Percentiles rank a stretch among this genome's conserved stretches.
Evolutionary conservation across 1,139 yeast genomes (phyloP).

Genomic region (Chernovozyma aurita): DNA sequence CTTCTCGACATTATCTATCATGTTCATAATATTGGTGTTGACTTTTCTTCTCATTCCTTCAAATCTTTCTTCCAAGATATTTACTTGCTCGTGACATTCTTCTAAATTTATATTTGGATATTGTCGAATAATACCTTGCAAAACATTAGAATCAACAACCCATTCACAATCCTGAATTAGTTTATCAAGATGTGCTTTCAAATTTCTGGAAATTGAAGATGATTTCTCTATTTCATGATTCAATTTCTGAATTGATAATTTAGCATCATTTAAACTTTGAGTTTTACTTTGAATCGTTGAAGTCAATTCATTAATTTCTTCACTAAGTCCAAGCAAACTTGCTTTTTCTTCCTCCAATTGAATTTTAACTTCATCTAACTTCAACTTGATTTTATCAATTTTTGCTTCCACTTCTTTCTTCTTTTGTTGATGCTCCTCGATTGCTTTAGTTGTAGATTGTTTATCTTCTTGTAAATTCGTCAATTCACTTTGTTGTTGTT

Average conservation of each 20-base stretch:
- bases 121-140: slow-evolving; percentile 50
- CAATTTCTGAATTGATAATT: slow-evolving; percentile 55
- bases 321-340: slow-evolving; percentile 65
- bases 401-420: slow-evolving; percentile 22
- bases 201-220: slow-evolving; percentile 34
- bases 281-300: slow-evolving; percentile 48
- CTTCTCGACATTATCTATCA: slow-evolving; percentile 92
- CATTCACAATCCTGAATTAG: slow-evolving; percentile 62
- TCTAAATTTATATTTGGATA: slow-evolving; percentile 61
- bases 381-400: slow-evolving; percentile 21
- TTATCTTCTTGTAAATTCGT: slow-evolving; percentile 40
- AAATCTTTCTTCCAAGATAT: slow-evolving; percentile 56
- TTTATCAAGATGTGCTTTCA: slow-evolving; percentile 42
- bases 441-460: slow-evolving; percentile 23
- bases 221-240: slow-evolving; percentile 64
- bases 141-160: slow-evolving; percentile 63
- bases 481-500: slow-evolving; percentile 61
- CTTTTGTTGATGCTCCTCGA: slow-evolving; percentile 35
- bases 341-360: slow-evolving; percentile 60
- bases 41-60: slow-evolving; percentile 80
- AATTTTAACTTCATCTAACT: slow-evolving; percentile 33
- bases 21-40: slow-evolving; percentile 83
- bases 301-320: slow-evolving; percentile 68
- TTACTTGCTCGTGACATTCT: slow-evolving; percentile 56
- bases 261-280: slow-evolving; percentile 45